Base-by-base conservation (phyloP, 345 rosid species). In the Brassica juncea region DNA sequence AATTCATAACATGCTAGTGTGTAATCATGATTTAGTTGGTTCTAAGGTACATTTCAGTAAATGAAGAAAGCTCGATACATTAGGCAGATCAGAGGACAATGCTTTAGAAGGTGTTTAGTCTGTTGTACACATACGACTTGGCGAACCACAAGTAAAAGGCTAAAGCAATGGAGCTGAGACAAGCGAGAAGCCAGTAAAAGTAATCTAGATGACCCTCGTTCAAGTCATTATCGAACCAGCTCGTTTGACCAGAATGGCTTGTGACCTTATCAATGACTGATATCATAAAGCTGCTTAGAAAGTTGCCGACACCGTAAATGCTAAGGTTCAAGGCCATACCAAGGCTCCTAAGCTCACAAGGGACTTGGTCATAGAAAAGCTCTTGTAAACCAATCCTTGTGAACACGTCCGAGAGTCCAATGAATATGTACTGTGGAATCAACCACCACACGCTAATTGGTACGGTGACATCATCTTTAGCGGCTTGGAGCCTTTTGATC, bases 161-260 rank as follows among this genome's bases (percentile, higher is more conserved):
- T 44, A 80, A 32, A 28, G 14, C 78, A 9, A 63, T 5, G n/a
- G 25, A 37, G 62, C 81, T 77, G 1, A 83, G 60, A 23, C 54
- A 77, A 55, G 77, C 77, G 0, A 89, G 80, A 23, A 89, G 57
- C 84, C 84, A 87, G 32, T 87, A 89, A 12, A 82, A 89, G 82
- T 86, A 86, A 74, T 87, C 84, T 65, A 89, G 85, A 82, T 89
- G 93, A 21, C 84, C 90, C 23, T 69, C 57, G 71, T 85, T 87
- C 6, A 86, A 65, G 74, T 88, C 84, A 70, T 78, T 66, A 12
- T 80, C 72, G 9, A 88, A 88, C 91, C 89, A 86, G 49, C 88
- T 76, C 6, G 73, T 75, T 14, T 63, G 74, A 42, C 81, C 84
- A 7, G 73, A 75, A 5, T 82, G 82, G 60, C 83, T 52, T 0